These are phyloP conservation scores for Eucalyptus shirleyi DNA, from an alignment of 345 rosid genomes.

Conservation along the genomic window DNA sequence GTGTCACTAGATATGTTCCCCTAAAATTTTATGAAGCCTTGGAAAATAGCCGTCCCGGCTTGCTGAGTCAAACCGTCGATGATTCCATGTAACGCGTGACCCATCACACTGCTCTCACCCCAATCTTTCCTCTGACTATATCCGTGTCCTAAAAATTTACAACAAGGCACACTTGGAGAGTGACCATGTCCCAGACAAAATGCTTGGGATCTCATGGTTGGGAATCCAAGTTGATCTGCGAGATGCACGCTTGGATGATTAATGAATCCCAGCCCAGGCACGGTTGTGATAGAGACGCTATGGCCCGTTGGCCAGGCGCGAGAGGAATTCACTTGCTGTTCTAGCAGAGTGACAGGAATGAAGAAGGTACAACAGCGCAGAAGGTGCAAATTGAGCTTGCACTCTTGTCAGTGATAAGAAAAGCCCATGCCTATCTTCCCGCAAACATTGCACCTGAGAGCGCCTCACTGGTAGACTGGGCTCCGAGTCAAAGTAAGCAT, in stretches of 20 bases:
- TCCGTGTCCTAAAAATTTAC: not conserved
- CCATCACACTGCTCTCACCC: not conserved
- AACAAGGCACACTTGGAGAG: not conserved
- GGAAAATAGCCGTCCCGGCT: not conserved
- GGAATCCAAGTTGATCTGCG: not conserved
- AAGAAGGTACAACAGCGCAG: not conserved
- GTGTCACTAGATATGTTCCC: not conserved
- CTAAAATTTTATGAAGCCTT: not conserved
- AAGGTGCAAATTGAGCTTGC: not conserved
- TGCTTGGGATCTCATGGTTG: not conserved
- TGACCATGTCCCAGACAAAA: not conserved
- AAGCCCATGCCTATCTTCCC: not conserved
- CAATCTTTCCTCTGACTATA: not conserved
- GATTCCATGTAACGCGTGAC: not conserved
- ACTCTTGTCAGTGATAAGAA: not conserved
- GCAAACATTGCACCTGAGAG: not conserved
- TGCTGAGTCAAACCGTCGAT: not conserved
- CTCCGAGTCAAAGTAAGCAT: not conserved
- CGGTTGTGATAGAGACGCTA: not conserved
- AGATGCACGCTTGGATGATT: not conserved
- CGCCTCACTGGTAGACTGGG: not conserved
- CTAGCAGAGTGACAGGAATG: not conserved
- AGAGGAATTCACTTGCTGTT: not conserved
- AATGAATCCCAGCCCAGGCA: not conserved
- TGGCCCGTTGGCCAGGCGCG: not conserved